phyloP scores from a whole-genome alignment of 495 filamentous ascomycete genomes.

The Articulospora tetracladia region DNA sequence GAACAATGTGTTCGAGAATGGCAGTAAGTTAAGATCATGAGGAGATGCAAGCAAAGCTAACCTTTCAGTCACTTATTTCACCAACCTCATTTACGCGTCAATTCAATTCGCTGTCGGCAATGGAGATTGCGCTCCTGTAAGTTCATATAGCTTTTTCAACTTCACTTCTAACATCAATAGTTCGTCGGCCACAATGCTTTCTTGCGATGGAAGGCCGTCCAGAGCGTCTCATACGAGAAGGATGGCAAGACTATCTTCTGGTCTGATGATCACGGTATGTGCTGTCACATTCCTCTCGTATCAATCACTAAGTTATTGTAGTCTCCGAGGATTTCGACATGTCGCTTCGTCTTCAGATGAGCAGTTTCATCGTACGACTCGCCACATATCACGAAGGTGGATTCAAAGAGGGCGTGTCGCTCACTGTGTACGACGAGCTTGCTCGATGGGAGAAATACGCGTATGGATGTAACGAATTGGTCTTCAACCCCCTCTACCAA shows the following conservation, averaged over 20 bases:
- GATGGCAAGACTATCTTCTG: conserved; percentile 50
- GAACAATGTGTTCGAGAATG: conserved; percentile 54
- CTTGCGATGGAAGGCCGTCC: conserved; percentile 66
- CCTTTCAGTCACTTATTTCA: conserved; percentile 60
- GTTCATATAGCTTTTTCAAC: background rate
- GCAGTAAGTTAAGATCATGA: conserved; percentile 23
- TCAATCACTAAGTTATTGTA: conserved; percentile 29
- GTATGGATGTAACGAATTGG: conserved; percentile 44
- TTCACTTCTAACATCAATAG: background rate
- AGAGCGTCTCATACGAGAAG: conserved; percentile 54
- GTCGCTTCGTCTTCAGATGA: conserved; percentile 61
- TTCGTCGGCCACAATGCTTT: conserved; percentile 70
- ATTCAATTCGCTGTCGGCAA: conserved; percentile 64
- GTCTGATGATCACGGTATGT: conserved; percentile 45
- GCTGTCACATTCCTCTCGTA: background rate
- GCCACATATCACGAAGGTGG: conserved; percentile 63
- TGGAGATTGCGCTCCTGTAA: conserved; percentile 60
- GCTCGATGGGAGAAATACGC: conserved; percentile 71
- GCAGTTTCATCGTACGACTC: conserved; percentile 58
- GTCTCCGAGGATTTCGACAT: conserved; percentile 78
- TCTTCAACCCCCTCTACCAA: conserved; percentile 51
- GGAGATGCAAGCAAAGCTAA: background rate
- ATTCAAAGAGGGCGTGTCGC: conserved; percentile 73
- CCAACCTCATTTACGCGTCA: conserved; percentile 66
- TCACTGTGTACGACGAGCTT: conserved; percentile 73